A percentile compares a stretch with the other conserved stretches of the same genome.
phyloP scores from a whole-genome alignment of 1,139 yeast genomes.

The Diutina rugosa region DNA sequence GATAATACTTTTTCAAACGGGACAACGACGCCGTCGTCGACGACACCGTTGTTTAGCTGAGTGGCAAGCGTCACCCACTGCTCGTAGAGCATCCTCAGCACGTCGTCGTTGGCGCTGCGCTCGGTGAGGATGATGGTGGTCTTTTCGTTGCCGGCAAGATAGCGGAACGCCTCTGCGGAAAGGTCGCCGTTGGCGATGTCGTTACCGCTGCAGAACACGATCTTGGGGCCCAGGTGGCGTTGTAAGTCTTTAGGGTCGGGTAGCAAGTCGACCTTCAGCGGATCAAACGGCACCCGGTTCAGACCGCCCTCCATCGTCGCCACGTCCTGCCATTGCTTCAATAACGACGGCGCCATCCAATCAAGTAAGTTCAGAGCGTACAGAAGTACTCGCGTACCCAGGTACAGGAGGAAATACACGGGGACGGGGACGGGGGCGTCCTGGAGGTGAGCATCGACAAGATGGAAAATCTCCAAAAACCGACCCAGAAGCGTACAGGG shows the following conservation, averaged over 20 bases:
- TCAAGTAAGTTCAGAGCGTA: constrained; percentile 86
- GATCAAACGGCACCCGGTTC: constrained; percentile 60
- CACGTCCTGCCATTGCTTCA: constrained; percentile 65
- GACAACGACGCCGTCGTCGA: constrained; percentile 47
- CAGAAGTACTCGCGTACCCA: constrained; percentile 66
- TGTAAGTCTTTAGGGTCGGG: constrained; percentile 43
- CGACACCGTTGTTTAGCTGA: constrained; percentile 16
- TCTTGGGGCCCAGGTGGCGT: constrained; percentile 56
- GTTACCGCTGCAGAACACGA: constrained; percentile 70
- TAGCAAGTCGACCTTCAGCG: constrained; percentile 46
- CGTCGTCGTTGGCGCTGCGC: constrained; percentile 19
- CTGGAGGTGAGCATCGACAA: constrained; percentile 48
- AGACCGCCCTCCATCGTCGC: constrained; percentile 12
- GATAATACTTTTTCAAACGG: constrained; percentile 30
- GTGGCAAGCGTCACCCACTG: constrained; percentile 41
- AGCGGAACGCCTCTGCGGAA: constrained; percentile 42
- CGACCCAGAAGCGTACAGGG: constrained; percentile 84
- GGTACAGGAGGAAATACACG: constrained; percentile 60
- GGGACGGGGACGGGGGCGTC: constrained; percentile 34
- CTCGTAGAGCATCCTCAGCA: constrained; percentile 28
- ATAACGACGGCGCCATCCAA: constrained; percentile 82
- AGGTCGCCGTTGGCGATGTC: constrained; percentile 56
- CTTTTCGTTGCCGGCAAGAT: constrained; percentile 48
- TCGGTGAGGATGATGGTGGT: constrained; percentile 71
- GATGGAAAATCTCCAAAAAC: constrained; percentile 63